Percentiles rank a stretch among this genome's conserved stretches.
phyloP scores from a whole-genome alignment of 225 moss, liverwort and hornwort species.

The Neckera pumila region DNA sequence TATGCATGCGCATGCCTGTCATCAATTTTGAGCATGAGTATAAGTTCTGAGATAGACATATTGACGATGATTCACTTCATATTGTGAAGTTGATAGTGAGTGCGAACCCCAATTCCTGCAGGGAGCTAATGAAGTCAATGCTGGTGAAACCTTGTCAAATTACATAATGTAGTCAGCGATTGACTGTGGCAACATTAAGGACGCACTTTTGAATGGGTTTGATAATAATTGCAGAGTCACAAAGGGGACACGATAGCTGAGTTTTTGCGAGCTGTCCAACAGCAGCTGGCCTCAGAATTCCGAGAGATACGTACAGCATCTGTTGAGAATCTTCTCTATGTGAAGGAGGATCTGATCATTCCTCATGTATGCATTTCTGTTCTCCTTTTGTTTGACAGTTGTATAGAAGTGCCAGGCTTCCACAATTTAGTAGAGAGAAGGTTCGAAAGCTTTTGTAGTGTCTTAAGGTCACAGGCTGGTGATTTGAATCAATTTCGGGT shows the following conservation, averaged over 20 bases:
- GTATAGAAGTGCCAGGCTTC: not conserved
- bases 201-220: not conserved
- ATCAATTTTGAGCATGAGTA: not conserved
- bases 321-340: slow-evolving; percentile 90
- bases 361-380: slow-evolving; percentile 54
- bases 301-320: slow-evolving; percentile 89
- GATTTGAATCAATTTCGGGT: not conserved
- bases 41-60: not conserved
- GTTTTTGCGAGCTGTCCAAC: slow-evolving; percentile 79
- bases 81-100: not conserved
- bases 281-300: slow-evolving; percentile 84
- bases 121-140: not conserved
- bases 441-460: not conserved
- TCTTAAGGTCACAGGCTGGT: not conserved
- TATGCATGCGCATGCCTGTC: not conserved
- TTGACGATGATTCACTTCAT: not conserved
- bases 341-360: slow-evolving; percentile 95
- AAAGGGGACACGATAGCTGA: slow-evolving; percentile 97
- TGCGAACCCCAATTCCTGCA: not conserved
- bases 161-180: not conserved
- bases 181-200: not conserved
- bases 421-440: not conserved
- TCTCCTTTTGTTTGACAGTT: not conserved
- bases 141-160: not conserved
- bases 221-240: slow-evolving; percentile 42